phyloP scores from a whole-genome alignment of 176 grass and related monocot genomes.

The Pontederia paniculata region DNA sequence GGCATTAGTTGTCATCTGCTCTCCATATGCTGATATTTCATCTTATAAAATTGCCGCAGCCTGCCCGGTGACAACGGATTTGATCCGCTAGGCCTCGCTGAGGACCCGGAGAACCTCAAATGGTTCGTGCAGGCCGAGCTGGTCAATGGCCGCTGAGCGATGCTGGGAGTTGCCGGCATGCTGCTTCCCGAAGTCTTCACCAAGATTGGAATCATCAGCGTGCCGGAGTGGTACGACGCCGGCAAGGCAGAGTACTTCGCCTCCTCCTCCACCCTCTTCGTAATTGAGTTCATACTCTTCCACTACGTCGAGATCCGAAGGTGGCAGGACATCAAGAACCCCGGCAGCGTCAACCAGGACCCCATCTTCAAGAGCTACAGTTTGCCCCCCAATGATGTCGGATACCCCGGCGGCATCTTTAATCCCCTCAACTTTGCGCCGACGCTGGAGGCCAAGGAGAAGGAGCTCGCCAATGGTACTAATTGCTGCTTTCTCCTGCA shows the following conservation, averaged over 20 bases:
- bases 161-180: slow-evolving; percentile 87
- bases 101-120: slow-evolving; percentile 77
- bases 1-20: neutral
- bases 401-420: slow-evolving; percentile 15
- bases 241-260: slow-evolving; percentile 40
- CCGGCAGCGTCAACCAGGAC: slow-evolving; percentile 17
- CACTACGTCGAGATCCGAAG: slow-evolving; percentile 16
- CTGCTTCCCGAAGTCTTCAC: slow-evolving; percentile 73
- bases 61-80: slow-evolving; percentile 63
- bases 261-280: slow-evolving; percentile 14
- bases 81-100: slow-evolving; percentile 63
- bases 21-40: too few relatives aligned
- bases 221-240: slow-evolving; percentile 72
- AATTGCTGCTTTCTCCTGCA: too few relatives aligned
- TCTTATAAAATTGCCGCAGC: slow-evolving; percentile 8
- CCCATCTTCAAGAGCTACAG: slow-evolving; percentile 19
- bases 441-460: slow-evolving; percentile 4
- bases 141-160: slow-evolving; percentile 76
- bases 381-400: slow-evolving; percentile 5
- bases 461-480: slow-evolving; percentile 15
- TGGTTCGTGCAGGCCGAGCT: slow-evolving; percentile 92
- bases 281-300: slow-evolving; percentile 16
- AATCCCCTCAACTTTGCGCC: slow-evolving; percentile 16
- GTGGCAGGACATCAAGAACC: slow-evolving; percentile 21
- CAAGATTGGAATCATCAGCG: slow-evolving; percentile 48